Percentiles rank a stretch among this genome's conserved stretches.
Evolutionary conservation across 768 basidiomycete species (phyloP).

Genomic region (Leccinum fibrillosum): DNA sequence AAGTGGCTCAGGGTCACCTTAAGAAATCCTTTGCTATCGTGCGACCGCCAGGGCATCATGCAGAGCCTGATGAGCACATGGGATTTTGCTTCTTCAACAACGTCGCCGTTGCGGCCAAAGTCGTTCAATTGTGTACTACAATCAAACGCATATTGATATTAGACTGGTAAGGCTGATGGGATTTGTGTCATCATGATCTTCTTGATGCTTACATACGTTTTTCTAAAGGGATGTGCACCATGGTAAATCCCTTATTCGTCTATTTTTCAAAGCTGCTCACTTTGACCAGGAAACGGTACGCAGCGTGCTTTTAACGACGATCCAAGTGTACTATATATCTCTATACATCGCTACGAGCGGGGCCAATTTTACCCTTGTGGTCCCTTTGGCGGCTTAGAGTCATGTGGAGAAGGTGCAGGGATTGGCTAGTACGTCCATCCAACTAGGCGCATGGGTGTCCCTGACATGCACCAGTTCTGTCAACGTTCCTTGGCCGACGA

Average conservation of each 20-base stretch:
- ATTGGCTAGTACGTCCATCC: conserved; percentile 70
- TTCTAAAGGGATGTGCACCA: conserved; percentile 90
- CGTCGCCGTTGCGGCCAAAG: conserved; percentile 86
- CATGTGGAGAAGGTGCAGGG: conserved; percentile 81
- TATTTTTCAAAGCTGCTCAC: conserved; percentile 7
- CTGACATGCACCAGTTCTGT: conserved; percentile 61
- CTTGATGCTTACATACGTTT: conserved; percentile 9
- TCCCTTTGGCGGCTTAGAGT: conserved; percentile 82
- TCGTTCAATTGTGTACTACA: conserved; percentile 66
- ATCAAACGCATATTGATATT: conserved; percentile 85
- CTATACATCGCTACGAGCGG: conserved; percentile 90
- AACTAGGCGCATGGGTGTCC: conserved; percentile 4
- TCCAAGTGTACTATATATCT: conserved; percentile 87
- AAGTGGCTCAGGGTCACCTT: conserved; percentile 78
- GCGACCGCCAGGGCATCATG: conserved; percentile 96
- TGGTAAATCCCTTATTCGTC: conserved; percentile 42
- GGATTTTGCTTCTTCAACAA: conserved; percentile 99
- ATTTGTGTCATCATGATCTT: background rate
- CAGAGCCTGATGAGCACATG: conserved; percentile 97
- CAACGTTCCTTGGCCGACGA: conserved; percentile 91
- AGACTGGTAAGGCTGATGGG: conserved; percentile 73
- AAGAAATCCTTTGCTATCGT: conserved; percentile 93
- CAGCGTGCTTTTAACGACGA: conserved; percentile 96
- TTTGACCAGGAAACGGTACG: conserved; percentile 82
- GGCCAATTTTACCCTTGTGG: conserved; percentile 93